Percentiles rank a stretch among this genome's conserved stretches.
phyloP scores from a whole-genome alignment of 2,329 filamentous ascomycete species.

The Colletotrichum acutatum region DNA sequence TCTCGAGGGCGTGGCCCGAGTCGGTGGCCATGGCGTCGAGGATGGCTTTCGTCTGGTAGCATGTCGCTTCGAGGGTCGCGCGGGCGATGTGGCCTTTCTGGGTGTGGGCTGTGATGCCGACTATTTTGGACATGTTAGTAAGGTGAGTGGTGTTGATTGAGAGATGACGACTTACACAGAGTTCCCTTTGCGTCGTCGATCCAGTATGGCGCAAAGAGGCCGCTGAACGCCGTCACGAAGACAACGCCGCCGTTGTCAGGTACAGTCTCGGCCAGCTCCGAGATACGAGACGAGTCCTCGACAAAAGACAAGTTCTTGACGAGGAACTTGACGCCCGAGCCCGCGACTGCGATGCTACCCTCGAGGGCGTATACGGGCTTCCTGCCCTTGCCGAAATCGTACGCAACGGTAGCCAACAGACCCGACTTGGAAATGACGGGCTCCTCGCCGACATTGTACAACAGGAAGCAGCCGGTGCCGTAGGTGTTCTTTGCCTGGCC shows the following conservation, averaged over 20 bases:
- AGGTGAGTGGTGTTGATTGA: not conserved
- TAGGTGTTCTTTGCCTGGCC: constrained; percentile 93
- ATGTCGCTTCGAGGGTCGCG: constrained; percentile 89
- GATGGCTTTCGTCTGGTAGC: constrained; percentile 93
- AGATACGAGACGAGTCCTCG: constrained; percentile 60
- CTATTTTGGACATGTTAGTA: constrained; percentile 46
- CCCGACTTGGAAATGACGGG: constrained; percentile 88
- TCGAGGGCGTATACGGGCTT: constrained; percentile 83
- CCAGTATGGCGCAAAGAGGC: constrained; percentile 94
- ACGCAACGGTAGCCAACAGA: constrained; percentile 87
- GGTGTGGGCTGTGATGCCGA: constrained; percentile 88
- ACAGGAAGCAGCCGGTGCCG: constrained; percentile 88
- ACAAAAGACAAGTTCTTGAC: constrained; percentile 73
- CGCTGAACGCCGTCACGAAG: constrained; percentile 91
- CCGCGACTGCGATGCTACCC: constrained; percentile 85
- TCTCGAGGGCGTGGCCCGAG: constrained; percentile 78
- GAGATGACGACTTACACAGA: constrained; percentile 67
- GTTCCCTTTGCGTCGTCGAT: constrained; percentile 93
- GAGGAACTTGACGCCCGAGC: constrained; percentile 81
- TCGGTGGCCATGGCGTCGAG: constrained; percentile 92
- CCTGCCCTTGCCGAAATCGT: constrained; percentile 74
- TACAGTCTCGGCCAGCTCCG: constrained; percentile 62
- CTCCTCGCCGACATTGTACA: constrained; percentile 88
- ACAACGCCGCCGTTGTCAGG: constrained; percentile 84
- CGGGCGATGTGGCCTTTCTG: constrained; percentile 87